Percentiles rank a stretch among this genome's conserved stretches.
phyloP scores from a whole-genome alignment of 2,329 filamentous ascomycete genomes.

The Penicillium vulpinum region DNA sequence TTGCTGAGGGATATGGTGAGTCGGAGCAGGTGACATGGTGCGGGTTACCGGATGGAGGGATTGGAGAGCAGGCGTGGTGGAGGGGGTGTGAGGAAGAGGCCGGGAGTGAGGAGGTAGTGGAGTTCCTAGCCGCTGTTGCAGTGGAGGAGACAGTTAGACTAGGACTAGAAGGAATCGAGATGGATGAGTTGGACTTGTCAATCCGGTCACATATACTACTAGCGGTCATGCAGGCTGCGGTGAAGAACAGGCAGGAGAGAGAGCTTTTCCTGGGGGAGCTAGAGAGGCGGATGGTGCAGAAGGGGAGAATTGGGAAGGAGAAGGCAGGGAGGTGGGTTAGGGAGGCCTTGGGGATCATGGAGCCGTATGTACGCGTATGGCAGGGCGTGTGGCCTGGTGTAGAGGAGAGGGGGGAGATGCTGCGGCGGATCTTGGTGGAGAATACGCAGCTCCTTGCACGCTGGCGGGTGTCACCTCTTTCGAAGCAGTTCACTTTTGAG shows the following conservation, averaged over 20 bases:
- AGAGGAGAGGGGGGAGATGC: slow-evolving; percentile 19
- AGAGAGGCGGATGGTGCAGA: slow-evolving; percentile 20
- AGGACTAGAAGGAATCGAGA: slow-evolving; percentile 15
- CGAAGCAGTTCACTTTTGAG: slow-evolving; percentile 22
- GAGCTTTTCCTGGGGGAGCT: slow-evolving; percentile 20
- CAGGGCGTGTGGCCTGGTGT: slow-evolving; percentile 20
- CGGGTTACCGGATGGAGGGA: slow-evolving; percentile 25
- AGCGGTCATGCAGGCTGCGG: slow-evolving; percentile 22
- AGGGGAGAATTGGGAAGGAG: slow-evolving; percentile 14
- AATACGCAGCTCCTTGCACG: slow-evolving; percentile 28
- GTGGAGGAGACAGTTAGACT: slow-evolving; percentile 19
- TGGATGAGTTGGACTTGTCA: slow-evolving; percentile 20
- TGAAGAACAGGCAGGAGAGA: slow-evolving; percentile 14
- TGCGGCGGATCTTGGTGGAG: slow-evolving; percentile 25
- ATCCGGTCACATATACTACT: slow-evolving; percentile 23
- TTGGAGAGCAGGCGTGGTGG: slow-evolving; percentile 15
- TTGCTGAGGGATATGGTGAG: too few species aligned
- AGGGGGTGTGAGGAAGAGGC: slow-evolving; percentile 25
- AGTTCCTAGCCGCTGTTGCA: slow-evolving; percentile 23
- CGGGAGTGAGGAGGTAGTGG: slow-evolving; percentile 23
- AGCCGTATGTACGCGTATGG: slow-evolving; percentile 23
- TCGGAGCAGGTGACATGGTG: slow-evolving; percentile 20
- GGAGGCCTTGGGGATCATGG: slow-evolving; percentile 20
- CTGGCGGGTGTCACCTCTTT: slow-evolving; percentile 18
- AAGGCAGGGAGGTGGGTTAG: slow-evolving; percentile 17